Conservation (phyloP, 1,284 basidiomycete species). For the Puccinia hordei region DNA sequence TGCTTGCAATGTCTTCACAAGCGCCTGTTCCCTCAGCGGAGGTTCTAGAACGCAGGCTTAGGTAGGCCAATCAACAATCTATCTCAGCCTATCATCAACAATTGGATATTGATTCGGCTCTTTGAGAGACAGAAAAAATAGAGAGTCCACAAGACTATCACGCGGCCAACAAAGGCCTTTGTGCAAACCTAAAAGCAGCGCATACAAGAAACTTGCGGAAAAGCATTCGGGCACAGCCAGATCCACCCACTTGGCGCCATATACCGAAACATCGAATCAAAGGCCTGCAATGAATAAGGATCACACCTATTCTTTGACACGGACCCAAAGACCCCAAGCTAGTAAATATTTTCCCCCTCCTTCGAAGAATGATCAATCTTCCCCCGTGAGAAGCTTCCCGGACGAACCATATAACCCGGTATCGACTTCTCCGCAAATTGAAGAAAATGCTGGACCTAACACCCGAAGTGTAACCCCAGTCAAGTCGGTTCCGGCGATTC, state of each 20-base stretch:
- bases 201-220: neutral
- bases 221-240: neutral
- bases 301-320: neutral
- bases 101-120: neutral
- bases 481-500: neutral
- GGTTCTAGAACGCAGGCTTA: neutral
- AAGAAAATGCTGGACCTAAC: neutral
- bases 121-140: neutral
- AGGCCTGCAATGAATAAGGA: neutral
- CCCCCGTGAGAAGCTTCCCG: neutral
- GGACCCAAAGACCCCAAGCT: neutral
- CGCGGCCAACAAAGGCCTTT: neutral
- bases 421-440: neutral
- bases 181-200: neutral
- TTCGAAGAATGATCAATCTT: neutral
- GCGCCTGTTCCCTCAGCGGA: slow-evolving; percentile 2
- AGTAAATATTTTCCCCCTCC: slow-evolving; percentile 17
- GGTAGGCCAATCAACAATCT: neutral
- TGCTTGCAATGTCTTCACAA: slow-evolving; percentile 47
- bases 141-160: neutral
- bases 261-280: neutral
- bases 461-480: neutral
- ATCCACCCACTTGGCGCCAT: neutral
- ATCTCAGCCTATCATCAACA: neutral
- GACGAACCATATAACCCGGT: neutral